Evolutionary conservation across 73 alveolate genomes (phyloP).

Genomic region (Tetrahymena malaccensis): DNA sequence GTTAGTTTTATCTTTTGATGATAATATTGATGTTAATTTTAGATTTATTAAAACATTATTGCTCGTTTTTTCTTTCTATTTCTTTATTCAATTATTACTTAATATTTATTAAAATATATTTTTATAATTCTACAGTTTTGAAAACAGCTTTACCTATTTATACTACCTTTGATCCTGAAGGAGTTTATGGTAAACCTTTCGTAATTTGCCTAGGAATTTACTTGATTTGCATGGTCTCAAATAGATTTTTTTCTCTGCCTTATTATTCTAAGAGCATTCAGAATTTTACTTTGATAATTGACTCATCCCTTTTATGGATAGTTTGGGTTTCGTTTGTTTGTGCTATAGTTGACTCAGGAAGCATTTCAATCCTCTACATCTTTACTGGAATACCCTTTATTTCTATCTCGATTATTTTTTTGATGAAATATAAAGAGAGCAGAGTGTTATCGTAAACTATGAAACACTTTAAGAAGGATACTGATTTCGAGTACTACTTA

Average conservation of each 20-base stretch:
- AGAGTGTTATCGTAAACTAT: background rate
- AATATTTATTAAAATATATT: too few relatives aligned
- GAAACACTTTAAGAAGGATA: slow-evolving; percentile 17
- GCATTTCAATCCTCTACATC: slow-evolving; percentile 11
- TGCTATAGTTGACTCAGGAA: slow-evolving; percentile 18
- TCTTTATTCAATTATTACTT: too few relatives aligned
- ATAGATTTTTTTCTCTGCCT: slow-evolving; percentile 31
- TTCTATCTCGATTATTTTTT: background rate
- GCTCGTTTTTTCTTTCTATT: too few relatives aligned
- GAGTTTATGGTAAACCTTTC: slow-evolving; percentile 8
- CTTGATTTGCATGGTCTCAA: background rate
- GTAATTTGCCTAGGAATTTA: slow-evolving; percentile 1
- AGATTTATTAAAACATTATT: too few relatives aligned
- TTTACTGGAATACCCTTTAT: slow-evolving; percentile 30
- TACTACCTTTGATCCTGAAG: slow-evolving; percentile 22
- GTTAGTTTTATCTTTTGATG: too few relatives aligned
- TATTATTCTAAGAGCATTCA: slow-evolving; percentile 20
- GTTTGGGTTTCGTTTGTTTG: slow-evolving; percentile 20
- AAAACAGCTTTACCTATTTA: slow-evolving; percentile 21
- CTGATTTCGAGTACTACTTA: slow-evolving; percentile 32
- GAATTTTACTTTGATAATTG: slow-evolving; percentile 2
- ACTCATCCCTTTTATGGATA: slow-evolving; percentile 18
- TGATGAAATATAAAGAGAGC: slow-evolving; percentile 7
- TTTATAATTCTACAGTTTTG: background rate
- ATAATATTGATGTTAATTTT: too few relatives aligned